Conservation (phyloP, 148 eudicot genomes). For the Chenopodium album region DNA sequence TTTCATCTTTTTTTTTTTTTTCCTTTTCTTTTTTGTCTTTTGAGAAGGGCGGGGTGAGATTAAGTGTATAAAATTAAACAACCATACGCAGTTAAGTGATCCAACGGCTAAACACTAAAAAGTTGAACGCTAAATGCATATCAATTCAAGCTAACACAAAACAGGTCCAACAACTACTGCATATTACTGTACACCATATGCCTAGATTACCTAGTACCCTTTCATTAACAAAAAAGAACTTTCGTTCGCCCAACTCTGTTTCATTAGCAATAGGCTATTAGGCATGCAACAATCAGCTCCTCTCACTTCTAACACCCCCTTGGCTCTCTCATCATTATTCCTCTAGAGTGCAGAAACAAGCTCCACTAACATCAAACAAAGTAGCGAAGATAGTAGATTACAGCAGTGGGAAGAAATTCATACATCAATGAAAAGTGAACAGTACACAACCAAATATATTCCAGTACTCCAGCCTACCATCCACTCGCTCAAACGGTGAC, state of each 20-base stretch:
- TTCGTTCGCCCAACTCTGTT: not conserved
- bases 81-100: not conserved
- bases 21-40: not conserved
- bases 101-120: not conserved
- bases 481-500: not conserved
- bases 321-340: not conserved
- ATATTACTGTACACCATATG: too few species aligned
- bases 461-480: not conserved
- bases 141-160: too few species aligned
- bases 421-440: not conserved
- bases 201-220: too few species aligned
- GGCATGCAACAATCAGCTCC: not conserved
- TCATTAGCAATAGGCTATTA: not conserved
- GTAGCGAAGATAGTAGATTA: not conserved
- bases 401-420: not conserved
- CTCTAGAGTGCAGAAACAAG: not conserved
- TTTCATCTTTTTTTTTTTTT: not conserved
- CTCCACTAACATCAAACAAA: not conserved
- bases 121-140: not conserved
- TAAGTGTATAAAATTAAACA: not conserved
- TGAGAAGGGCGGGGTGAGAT: not conserved
- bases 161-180: too few species aligned
- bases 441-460: not conserved
- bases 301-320: not conserved
- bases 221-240: too few species aligned